Evolutionary conservation across 768 basidiomycete species (phyloP).

Genomic region (Boletus rubescentipes): DNA sequence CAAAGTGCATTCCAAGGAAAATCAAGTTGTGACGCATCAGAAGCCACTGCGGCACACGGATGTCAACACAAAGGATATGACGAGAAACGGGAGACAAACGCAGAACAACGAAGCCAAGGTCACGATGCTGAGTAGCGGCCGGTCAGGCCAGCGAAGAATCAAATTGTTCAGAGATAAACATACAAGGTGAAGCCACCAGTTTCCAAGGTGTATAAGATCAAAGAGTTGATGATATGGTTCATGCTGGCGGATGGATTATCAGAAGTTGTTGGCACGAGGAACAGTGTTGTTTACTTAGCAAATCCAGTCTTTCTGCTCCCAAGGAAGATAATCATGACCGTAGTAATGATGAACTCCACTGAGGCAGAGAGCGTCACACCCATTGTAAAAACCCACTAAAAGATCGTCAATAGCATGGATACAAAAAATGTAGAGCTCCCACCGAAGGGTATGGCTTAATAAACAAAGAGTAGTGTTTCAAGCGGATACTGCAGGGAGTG

Average conservation of each 20-base stretch:
- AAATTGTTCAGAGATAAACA: background rate
- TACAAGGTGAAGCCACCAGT: slow-evolving; percentile 50
- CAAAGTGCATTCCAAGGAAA: slow-evolving; percentile 37
- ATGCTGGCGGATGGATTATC: slow-evolving; percentile 31
- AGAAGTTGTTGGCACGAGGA: background rate
- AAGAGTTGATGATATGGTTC: slow-evolving; percentile 46
- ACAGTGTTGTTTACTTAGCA: slow-evolving; percentile 16
- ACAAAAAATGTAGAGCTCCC: background rate
- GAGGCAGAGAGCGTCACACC: slow-evolving; percentile 35
- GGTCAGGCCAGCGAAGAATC: background rate
- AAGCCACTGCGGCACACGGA: slow-evolving; percentile 22
- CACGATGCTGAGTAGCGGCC: slow-evolving; percentile 20
- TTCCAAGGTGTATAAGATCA: slow-evolving; percentile 54
- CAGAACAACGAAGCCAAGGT: slow-evolving; percentile 35
- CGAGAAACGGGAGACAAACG: slow-evolving; percentile 13
- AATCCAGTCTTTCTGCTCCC: slow-evolving; percentile 33
- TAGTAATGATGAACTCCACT: slow-evolving; percentile 34
- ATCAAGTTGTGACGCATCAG: slow-evolving; percentile 36
- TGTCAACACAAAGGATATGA: background rate
- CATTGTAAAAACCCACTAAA: slow-evolving; percentile 32
- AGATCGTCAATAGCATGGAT: background rate
- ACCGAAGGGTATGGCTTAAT: slow-evolving; percentile 33
- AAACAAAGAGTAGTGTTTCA: slow-evolving; percentile 31
- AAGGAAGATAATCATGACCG: slow-evolving; percentile 32
- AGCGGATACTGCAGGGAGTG: slow-evolving; percentile 18